Evolutionary conservation across 495 filamentous ascomycete genomes (phyloP).

Genomic region (Hyaloscypha hepaticicola): DNA sequence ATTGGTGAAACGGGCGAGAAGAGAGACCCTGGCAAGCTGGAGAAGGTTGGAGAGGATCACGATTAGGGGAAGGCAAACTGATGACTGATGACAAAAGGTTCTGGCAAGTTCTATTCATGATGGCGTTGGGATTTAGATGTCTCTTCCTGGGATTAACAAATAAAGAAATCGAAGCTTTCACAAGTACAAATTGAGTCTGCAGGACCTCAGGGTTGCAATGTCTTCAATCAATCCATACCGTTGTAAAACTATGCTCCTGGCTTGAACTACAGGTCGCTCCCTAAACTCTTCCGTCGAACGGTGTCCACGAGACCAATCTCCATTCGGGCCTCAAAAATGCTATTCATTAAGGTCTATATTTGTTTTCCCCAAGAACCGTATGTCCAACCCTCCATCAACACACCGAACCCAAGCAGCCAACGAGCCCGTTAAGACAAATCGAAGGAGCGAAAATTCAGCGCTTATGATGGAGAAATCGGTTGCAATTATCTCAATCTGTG

Average conservation of each 20-base stretch:
- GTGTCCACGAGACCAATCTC: no score
- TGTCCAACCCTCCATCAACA: constrained; percentile 26
- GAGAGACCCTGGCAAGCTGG: constrained; percentile 87
- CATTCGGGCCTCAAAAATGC: no score
- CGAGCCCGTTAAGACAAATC: constrained; percentile 36
- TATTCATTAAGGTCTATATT: neutral
- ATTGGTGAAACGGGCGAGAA: constrained; percentile 94
- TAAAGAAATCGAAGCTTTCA: neutral
- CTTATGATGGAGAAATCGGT: constrained; percentile 14
- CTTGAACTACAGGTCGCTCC: no score
- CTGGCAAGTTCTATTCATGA: constrained; percentile 9
- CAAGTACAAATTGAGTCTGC: neutral
- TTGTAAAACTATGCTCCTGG: neutral
- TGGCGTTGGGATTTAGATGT: constrained; percentile 22
- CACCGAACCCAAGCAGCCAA: constrained; percentile 25
- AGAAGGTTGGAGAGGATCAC: constrained; percentile 77
- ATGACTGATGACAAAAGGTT: neutral
- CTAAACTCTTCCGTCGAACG: no score
- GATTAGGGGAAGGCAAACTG: constrained; percentile 55
- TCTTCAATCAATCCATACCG: neutral
- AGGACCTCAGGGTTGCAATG: neutral
- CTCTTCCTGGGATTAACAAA: neutral
- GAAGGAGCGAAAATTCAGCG: constrained; percentile 24
- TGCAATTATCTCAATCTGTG: constrained; percentile 37
- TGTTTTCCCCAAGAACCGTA: neutral